These are phyloP conservation scores for Vitellaria paradoxa DNA, from an alignment of 179 eudicot genomes.

Conservation along the genomic window DNA sequence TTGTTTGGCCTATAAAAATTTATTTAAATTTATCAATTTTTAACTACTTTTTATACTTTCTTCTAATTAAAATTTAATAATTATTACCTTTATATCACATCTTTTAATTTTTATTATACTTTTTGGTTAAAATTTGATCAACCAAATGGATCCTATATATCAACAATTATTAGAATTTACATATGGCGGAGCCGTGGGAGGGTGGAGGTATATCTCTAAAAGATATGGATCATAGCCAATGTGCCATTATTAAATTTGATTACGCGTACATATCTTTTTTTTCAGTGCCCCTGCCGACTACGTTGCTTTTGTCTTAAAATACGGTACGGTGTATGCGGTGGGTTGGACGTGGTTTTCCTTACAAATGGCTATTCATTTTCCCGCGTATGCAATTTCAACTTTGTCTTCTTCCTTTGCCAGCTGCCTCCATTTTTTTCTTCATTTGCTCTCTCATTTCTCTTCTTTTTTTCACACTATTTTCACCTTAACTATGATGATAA, in stretches of 20 bases:
- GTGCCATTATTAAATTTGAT: background rate
- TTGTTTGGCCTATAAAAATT: too few relatives aligned
- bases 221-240: background rate
- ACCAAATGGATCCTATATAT: too few relatives aligned
- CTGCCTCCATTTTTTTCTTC: background rate
- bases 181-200: too few relatives aligned
- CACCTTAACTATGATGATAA: background rate
- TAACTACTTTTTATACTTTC: too few relatives aligned
- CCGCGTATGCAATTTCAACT: background rate
- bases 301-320: background rate
- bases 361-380: slow-evolving; percentile 1
- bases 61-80: too few relatives aligned
- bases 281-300: slow-evolving; percentile 13
- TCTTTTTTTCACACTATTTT: background rate
- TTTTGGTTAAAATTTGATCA: too few relatives aligned
- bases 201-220: too few relatives aligned
- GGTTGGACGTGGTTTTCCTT: background rate
- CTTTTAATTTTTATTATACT: too few relatives aligned
- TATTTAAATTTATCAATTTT: too few relatives aligned
- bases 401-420: background rate
- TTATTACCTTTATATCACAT: too few relatives aligned
- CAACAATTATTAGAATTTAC: too few relatives aligned
- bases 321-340: background rate
- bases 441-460: background rate
- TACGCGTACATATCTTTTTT: background rate